Evolutionary conservation across 1,284 basidiomycete species (phyloP).

Genomic region (Amylostereum chailletii): DNA sequence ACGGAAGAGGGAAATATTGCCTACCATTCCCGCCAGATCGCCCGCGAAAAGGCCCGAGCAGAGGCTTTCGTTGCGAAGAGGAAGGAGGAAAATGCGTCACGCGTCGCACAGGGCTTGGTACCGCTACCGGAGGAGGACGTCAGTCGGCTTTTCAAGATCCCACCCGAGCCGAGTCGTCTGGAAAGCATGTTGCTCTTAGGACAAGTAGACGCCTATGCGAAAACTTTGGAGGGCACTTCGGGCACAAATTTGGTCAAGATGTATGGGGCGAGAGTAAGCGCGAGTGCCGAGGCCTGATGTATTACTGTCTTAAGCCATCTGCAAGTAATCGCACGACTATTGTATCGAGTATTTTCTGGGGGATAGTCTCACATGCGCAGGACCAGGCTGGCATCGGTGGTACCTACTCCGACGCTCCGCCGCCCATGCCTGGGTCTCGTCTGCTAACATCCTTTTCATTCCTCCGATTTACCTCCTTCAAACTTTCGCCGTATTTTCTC

Average conservation of each 20-base stretch:
- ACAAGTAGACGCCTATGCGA: slow-evolving; percentile 81
- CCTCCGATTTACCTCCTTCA: too few species aligned
- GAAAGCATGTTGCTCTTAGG: slow-evolving; percentile 84
- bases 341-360: neutral
- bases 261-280: slow-evolving; percentile 51
- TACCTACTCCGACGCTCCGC: too few species aligned
- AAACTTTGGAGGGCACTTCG: slow-evolving; percentile 66
- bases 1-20: slow-evolving; percentile 92
- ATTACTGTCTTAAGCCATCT: neutral
- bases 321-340: too few species aligned
- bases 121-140: slow-evolving; percentile 86
- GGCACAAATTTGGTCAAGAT: slow-evolving; percentile 68
- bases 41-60: slow-evolving; percentile 78
- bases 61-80: slow-evolving; percentile 78
- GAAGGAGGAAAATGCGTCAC: slow-evolving; percentile 82
- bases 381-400: too few species aligned
- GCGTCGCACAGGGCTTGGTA: slow-evolving; percentile 78
- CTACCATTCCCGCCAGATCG: slow-evolving; percentile 87
- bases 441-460: too few species aligned
- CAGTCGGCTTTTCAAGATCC: slow-evolving; percentile 78
- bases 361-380: too few species aligned
- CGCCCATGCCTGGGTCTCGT: too few species aligned
- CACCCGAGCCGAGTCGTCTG: slow-evolving; percentile 82
- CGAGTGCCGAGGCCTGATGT: slow-evolving; percentile 14
- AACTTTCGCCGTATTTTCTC: too few species aligned